Percentiles rank a stretch among this genome's conserved stretches.
phyloP scores from a whole-genome alignment of 257 asterid genomes.

The Jacaranda copaia region DNA sequence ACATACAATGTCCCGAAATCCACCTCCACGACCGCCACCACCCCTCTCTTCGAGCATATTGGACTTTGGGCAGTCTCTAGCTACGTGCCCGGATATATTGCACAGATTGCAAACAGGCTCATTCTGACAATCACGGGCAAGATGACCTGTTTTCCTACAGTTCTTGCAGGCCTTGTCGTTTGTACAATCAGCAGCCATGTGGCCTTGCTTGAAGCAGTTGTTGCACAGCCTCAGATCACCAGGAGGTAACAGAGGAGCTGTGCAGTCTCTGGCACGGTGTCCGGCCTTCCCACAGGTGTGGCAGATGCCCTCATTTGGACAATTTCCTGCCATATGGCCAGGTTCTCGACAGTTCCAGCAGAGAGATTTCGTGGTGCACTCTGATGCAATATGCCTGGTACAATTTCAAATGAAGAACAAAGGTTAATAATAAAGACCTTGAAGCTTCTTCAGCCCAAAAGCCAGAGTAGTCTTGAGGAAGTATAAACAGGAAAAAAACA shows the following conservation, averaged over 20 bases:
- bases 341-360: conserved; percentile 95
- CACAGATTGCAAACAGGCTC: conserved; percentile 78
- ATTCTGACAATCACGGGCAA: conserved; percentile 73
- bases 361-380: conserved; percentile 75
- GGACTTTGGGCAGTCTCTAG: conserved; percentile 79
- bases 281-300: conserved; percentile 89
- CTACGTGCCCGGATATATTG: conserved; percentile 73
- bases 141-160: conserved; percentile 78
- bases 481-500: neutral
- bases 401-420: conserved; percentile 28
- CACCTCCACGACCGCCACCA: conserved; percentile 57
- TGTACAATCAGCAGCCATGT: conserved; percentile 74
- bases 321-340: conserved; percentile 80
- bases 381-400: conserved; percentile 79
- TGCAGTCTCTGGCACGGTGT: conserved; percentile 79
- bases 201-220: conserved; percentile 88
- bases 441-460: conserved; percentile 3
- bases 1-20: conserved; percentile 64
- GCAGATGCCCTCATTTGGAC: conserved; percentile 84
- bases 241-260: conserved; percentile 60
- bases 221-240: conserved; percentile 83
- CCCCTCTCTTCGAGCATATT: conserved; percentile 60
- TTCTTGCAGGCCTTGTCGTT: conserved; percentile 87
- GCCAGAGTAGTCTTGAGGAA: neutral
- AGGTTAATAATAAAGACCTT: conserved; percentile 22